phyloP scores from a whole-genome alignment of 306 rosid species.

The Phaseolus lunatus region DNA sequence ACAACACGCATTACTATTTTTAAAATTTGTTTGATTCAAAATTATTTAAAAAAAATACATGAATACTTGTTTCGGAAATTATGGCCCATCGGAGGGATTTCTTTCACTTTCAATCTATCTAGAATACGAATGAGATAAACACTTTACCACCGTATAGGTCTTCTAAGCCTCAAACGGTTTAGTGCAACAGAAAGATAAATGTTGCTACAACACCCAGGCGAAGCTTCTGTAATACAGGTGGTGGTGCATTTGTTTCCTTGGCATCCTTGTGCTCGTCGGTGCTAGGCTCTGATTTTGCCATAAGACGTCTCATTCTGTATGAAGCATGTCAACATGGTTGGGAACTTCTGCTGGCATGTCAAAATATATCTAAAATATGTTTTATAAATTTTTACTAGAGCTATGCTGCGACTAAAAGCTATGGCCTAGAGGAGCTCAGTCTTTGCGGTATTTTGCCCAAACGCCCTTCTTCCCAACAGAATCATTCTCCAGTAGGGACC shows the following conservation, averaged over 20 bases:
- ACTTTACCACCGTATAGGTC: too few relatives aligned
- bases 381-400: constrained; percentile 44
- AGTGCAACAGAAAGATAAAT: constrained; percentile 6
- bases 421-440: constrained; percentile 44
- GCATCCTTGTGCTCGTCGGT: background rate
- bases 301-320: constrained; percentile 13
- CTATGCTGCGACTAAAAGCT: constrained; percentile 40
- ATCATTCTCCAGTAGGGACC: constrained; percentile 63
- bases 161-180: background rate
- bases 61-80: too few relatives aligned
- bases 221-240: background rate
- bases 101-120: background rate
- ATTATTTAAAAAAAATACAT: background rate
- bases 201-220: background rate
- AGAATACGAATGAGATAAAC: background rate
- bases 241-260: background rate
- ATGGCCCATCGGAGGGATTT: background rate
- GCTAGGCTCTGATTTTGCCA: background rate
- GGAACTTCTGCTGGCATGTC: constrained; percentile 22
- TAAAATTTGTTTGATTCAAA: background rate
- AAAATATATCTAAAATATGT: constrained; percentile 40
- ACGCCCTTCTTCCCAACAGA: constrained; percentile 68
- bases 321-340: background rate
- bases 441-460: constrained; percentile 65
- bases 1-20: too few relatives aligned